Conservation (phyloP, 495 filamentous ascomycete species). For the Pseudevernia furfuracea region DNA sequence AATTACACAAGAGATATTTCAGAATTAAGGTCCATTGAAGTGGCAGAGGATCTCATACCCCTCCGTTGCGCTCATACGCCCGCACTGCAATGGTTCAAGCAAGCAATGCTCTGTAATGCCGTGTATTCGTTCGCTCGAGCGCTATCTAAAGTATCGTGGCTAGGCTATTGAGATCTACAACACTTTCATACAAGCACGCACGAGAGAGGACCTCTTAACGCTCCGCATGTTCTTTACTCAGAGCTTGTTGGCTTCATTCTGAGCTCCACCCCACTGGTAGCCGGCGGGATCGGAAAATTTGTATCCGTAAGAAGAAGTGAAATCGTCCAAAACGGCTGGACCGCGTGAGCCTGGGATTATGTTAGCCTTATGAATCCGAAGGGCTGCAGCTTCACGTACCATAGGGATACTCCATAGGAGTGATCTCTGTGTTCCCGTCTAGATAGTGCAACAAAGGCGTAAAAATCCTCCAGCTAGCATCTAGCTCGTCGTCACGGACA, state of each 20-base stretch:
- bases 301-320: slow-evolving; percentile 95
- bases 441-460: slow-evolving; percentile 95
- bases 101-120: slow-evolving; percentile 1
- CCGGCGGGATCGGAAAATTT: slow-evolving; percentile 97
- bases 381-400: slow-evolving; percentile 52
- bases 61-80: neutral
- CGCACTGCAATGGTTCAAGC: neutral
- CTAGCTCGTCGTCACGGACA: slow-evolving; percentile 96
- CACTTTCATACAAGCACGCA: slow-evolving; percentile 1
- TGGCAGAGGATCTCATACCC: neutral
- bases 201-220: slow-evolving; percentile 6
- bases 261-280: slow-evolving; percentile 66
- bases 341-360: slow-evolving; percentile 72
- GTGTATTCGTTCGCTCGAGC: slow-evolving; percentile 16
- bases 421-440: slow-evolving; percentile 97
- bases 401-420: slow-evolving; percentile 99
- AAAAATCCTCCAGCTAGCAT: slow-evolving; percentile 98
- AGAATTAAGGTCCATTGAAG: neutral
- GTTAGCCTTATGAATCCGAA: slow-evolving; percentile 15
- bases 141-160: slow-evolving; percentile 18
- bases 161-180: slow-evolving; percentile 3
- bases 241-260: slow-evolving; percentile 16
- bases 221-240: slow-evolving; percentile 5
- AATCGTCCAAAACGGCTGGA: slow-evolving; percentile 93
- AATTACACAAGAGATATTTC: neutral